Evolutionary conservation across 208 protist species (phyloP), one percentile per base, ranked within the genome.

Genomic region (Angomonas ambiguus): DNA sequence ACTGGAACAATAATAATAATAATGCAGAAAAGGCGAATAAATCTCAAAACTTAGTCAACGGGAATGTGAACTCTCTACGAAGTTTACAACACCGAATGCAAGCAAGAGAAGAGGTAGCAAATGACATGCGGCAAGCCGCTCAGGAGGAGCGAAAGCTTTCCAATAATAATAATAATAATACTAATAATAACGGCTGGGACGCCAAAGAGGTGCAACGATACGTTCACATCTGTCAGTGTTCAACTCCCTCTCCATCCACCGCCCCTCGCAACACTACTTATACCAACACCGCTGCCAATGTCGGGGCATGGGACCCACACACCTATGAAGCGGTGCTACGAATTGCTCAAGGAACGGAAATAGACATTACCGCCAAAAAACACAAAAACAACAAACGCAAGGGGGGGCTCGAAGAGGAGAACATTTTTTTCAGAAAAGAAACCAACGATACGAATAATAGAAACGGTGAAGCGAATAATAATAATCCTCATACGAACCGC

Each of bases 311-410:
- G 67, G 55, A 74, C 10, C 45, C 65, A 2, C 60, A 66, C n/a
- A 22, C 69, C 10, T 60, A 69, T 60, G 71, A 62, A 0, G 58
- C 66, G 16, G 59, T 85, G 49, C 18, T 78, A 18, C 75, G 72
- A 0, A 34, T 85, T 8, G 75, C 72, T 11, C 33, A 74, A 28
- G 57, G 80, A 57, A 64, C 62, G 16, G 85, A 88, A 24, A 78
- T 92, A 0, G 85, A 92, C 62, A 87, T 92, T 67, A 92, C 85
- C 0, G 65, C 58, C 2, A 77, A 76, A 0, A 45, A 45, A 45
- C 38, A 16, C 11, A 45, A 45, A 45, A 45, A 45, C n/a, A n/a
- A n/a, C n/a, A n/a, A n/a, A n/a, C n/a, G n/a, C n/a, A n/a, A n/a
- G n/a, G n/a, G n/a, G n/a, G n/a, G n/a, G n/a, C n/a, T n/a, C n/a